Percentiles rank a stretch among this genome's conserved stretches.
These are phyloP conservation scores for Ilyonectria robusta DNA, from an alignment of 2,329 filamentous ascomycete species.

Conservation along the genomic window DNA sequence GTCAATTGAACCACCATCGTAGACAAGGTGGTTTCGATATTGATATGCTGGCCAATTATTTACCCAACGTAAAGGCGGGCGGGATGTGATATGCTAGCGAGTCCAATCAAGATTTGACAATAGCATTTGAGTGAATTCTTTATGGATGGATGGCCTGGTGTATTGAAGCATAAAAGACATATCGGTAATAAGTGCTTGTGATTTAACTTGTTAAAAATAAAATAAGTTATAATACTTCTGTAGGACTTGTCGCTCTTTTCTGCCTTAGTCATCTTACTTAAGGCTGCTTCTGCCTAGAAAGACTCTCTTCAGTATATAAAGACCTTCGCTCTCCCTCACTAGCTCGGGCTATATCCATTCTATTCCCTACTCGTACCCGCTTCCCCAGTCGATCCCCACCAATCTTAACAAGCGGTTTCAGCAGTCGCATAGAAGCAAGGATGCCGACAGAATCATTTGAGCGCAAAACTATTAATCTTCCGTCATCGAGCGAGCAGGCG, in stretches of 20 bases:
- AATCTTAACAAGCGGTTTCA: not conserved
- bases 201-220: too few species aligned
- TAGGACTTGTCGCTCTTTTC: not conserved
- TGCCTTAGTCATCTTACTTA: not conserved
- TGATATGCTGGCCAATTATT: too few species aligned
- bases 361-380: not conserved
- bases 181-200: too few species aligned
- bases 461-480: not conserved
- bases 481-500: not conserved
- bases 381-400: not conserved
- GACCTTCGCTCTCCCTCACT: not conserved
- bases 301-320: not conserved
- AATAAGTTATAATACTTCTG: too few species aligned
- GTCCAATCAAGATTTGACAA: too few species aligned
- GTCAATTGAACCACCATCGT: too few species aligned
- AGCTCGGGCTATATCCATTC: not conserved
- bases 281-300: not conserved
- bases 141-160: too few species aligned
- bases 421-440: not conserved
- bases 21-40: too few species aligned
- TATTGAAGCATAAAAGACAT: too few species aligned
- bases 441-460: constrained; percentile 14
- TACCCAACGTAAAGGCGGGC: too few species aligned
- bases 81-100: too few species aligned
- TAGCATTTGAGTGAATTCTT: too few species aligned